Evolutionary conservation across 1,284 basidiomycete genomes (phyloP), one percentile per base, ranked within the genome.

Genomic region (Tilletia horrida): DNA sequence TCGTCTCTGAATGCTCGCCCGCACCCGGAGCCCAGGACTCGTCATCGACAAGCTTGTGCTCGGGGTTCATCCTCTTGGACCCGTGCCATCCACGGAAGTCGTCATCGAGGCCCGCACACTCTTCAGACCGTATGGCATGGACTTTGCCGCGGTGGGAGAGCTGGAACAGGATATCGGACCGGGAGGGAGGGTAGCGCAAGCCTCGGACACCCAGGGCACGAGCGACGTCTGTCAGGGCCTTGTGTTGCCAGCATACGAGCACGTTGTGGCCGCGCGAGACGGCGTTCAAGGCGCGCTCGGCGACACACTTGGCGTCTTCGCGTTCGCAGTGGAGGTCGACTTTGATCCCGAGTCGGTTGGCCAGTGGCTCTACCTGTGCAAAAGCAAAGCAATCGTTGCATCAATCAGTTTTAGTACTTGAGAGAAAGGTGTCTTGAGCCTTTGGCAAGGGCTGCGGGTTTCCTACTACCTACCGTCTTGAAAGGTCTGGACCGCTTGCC

Each of bases 141-240:
- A 69, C 65, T 31, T 67, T 66, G 40, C 59, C 44, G 11, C 35
- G 18, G 44, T 43, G 42, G 27, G 55, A 59, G 42, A 69, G 35
- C 14, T 66, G 52, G 59, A 67, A 66, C 25, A 69, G 40, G 42
- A 69, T 63, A 63, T 69, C 68, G 66, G 47, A 69, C 13, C 68
- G 68, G 21, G 61, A 23, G 43, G 29, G 27, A 21, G 64, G 64
- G 42, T 65, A 67, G n/a, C 13, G 35, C 25, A 69, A 42, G 40
- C 66, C 66, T 8, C 47, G 63, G 25, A 69, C 66, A 35, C 68
- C 68, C 6, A 69, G 40, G 31, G 40, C 43, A 13, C 62, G 48
- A 14, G 66, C 68, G n/a, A 69, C 45, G 61, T 65, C 31, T 6
- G 65, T 52, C 16, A 69, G 44, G 50, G 65, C 52, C 29, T 57